Evolutionary conservation across 2,329 filamentous ascomycete species (phyloP).

Genomic region (Eutypa lata): DNA sequence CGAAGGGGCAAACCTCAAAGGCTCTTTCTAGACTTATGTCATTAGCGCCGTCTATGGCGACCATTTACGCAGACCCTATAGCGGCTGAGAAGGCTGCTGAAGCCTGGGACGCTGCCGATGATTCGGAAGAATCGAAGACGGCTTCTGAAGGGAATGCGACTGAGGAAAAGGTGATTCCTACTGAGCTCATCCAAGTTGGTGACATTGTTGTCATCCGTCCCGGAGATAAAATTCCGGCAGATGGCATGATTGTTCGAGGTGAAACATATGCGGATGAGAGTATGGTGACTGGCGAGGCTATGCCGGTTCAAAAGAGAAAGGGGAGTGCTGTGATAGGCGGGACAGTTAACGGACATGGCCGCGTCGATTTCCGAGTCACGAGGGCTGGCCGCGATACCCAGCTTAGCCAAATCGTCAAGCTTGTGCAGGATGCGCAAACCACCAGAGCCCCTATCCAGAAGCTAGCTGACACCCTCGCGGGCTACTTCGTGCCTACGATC

Average conservation of each 20-base stretch:
- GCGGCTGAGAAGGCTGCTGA: slow-evolving; percentile 89
- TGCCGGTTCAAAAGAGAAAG: slow-evolving; percentile 87
- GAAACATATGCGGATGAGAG: slow-evolving; percentile 95
- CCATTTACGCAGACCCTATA: slow-evolving; percentile 92
- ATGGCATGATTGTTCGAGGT: slow-evolving; percentile 81
- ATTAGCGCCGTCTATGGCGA: slow-evolving; percentile 91
- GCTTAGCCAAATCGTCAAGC: slow-evolving; percentile 93
- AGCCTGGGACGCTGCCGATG: slow-evolving; percentile 56
- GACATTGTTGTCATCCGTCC: slow-evolving; percentile 91
- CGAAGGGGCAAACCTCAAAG: slow-evolving; percentile 94
- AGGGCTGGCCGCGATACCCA: slow-evolving; percentile 93
- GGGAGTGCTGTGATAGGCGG: slow-evolving; percentile 82
- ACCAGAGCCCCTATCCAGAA: slow-evolving; percentile 91
- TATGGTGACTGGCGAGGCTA: slow-evolving; percentile 97
- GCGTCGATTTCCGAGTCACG: slow-evolving; percentile 88
- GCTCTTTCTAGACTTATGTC: slow-evolving; percentile 94
- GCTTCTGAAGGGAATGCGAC: slow-evolving; percentile 55
- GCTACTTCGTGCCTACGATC: slow-evolving; percentile 91
- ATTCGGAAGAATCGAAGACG: slow-evolving; percentile 43
- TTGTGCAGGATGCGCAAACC: slow-evolving; percentile 97
- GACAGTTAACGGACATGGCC: slow-evolving; percentile 90
- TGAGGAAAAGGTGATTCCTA: slow-evolving; percentile 86
- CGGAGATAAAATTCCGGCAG: slow-evolving; percentile 94
- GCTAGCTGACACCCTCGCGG: slow-evolving; percentile 84
- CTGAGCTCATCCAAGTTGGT: slow-evolving; percentile 88